Conservation (phyloP, 2,329 filamentous ascomycete genomes). For the Xylariaceae sp. region DNA sequence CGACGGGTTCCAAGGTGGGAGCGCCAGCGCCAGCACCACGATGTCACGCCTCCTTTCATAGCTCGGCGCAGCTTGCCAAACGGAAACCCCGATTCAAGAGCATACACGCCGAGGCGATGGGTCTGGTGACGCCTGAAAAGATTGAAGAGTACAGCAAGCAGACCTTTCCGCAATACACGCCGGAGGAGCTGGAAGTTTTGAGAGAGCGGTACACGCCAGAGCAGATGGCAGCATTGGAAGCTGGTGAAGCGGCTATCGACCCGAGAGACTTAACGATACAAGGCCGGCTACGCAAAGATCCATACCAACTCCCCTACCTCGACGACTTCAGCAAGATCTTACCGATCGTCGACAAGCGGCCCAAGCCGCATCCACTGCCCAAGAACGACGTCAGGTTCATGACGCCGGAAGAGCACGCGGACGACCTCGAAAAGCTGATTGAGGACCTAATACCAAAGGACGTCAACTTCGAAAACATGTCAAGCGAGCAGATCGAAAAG, state of each 20-base stretch:
- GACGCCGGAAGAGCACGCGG: conserved; percentile 63
- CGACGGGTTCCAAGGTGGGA: conserved; percentile 32
- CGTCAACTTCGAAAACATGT: conserved; percentile 55
- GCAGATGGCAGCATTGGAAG: conserved; percentile 81
- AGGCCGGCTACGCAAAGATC: conserved; percentile 73
- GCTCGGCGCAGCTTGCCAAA: conserved; percentile 53
- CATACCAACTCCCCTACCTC: conserved; percentile 74
- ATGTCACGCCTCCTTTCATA: conserved; percentile 56
- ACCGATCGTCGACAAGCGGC: conserved; percentile 77
- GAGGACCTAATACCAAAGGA: conserved; percentile 50
- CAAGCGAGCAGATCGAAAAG: conserved; percentile 52
- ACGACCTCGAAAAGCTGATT: conserved; percentile 61
- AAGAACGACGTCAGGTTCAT: conserved; percentile 66
- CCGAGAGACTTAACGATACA: conserved; percentile 76
- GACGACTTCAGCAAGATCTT: conserved; percentile 83
- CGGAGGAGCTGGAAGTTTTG: conserved; percentile 68
- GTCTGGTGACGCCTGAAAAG: conserved; percentile 52
- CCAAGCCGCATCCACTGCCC: conserved; percentile 55
- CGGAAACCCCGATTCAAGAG: conserved; percentile 58
- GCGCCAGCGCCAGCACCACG: conserved; percentile 35
- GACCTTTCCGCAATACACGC: conserved; percentile 68
- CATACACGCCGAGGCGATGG: conserved; percentile 58
- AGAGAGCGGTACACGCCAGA: conserved; percentile 74
- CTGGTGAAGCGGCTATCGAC: conserved; percentile 78
- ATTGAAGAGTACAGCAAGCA: conserved; percentile 53